Evolutionary conservation across 2,329 filamentous ascomycete species (phyloP).

Genomic region (Hysterium pulicare): DNA sequence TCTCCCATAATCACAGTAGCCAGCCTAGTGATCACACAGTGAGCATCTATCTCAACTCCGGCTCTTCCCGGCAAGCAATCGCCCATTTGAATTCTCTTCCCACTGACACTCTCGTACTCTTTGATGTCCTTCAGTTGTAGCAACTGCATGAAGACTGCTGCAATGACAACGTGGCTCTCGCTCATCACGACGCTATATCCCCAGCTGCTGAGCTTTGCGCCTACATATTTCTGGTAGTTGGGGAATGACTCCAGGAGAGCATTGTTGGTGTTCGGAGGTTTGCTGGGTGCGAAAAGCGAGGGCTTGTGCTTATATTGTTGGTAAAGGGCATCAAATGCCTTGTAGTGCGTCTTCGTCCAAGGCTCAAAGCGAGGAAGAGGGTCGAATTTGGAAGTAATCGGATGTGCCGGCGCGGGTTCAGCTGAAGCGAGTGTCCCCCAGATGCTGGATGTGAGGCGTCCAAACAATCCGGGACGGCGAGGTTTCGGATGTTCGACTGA

Average conservation of each 20-base stretch:
- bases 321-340: slow-evolving; percentile 35
- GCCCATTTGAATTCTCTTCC: slow-evolving; percentile 26
- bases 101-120: slow-evolving; percentile 23
- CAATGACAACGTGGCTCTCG: slow-evolving; percentile 29
- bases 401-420: slow-evolving; percentile 19
- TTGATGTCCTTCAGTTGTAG: slow-evolving; percentile 21
- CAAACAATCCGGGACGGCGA: slow-evolving; percentile 16
- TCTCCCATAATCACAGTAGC: slow-evolving; percentile 34
- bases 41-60: slow-evolving; percentile 20
- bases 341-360: slow-evolving; percentile 41
- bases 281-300: slow-evolving; percentile 24
- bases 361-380: slow-evolving; percentile 34
- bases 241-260: slow-evolving; percentile 26
- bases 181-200: slow-evolving; percentile 34
- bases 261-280: slow-evolving; percentile 23
- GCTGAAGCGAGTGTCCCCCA: slow-evolving; percentile 10
- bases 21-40: slow-evolving; percentile 28
- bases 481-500: slow-evolving; percentile 4
- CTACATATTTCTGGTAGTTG: slow-evolving; percentile 17
- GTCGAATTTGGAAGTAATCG: slow-evolving; percentile 20
- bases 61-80: slow-evolving; percentile 21
- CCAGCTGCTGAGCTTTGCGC: slow-evolving; percentile 29
- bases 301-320: slow-evolving; percentile 29
- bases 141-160: slow-evolving; percentile 31
- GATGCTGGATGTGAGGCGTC: slow-evolving; percentile 17